Evolutionary conservation across 2,329 filamentous ascomycete genomes (phyloP), one percentile per base, ranked within the genome.

Genomic region (Davidsoniella neocaledoniae): DNA sequence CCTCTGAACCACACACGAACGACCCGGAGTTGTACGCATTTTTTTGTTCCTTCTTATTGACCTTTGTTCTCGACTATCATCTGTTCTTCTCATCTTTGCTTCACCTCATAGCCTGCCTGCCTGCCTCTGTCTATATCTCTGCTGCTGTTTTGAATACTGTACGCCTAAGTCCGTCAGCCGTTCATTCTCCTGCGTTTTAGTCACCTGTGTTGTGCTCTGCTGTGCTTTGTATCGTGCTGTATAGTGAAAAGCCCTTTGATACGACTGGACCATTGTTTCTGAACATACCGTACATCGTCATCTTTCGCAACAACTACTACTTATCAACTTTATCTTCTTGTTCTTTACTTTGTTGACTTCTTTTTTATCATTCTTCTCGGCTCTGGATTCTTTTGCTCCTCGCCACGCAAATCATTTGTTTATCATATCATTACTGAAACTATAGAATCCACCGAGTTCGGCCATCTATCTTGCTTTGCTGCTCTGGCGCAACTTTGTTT

Each of bases 1-100:
- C 63, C 63, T 61, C 63, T 68, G 64, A 67, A 62, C 60, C 57
- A 54, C 26, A 50, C 53, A 46, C 55, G 48, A 57, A 57, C 55
- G 56, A 57, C 53, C 51, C 54, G 56, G 55, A 57, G 55, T 57
- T 57, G 52, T 53, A 55, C 53, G 54, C 52, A 52, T 54, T 38
- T 54, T 49, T 54, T 38, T 37, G 19, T 39, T 44, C 6, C 33
- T 46, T 17, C 37, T 46, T 37, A 19, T 41, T 25, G 43, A 46
- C 43, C 26, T 33, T 33, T 29, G 26, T 33, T 33, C 26, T 33
- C 26, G 26, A 33, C 26, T 33, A 33, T 33, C 26, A 33, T 33
- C 26, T 33, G 26, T 33, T 33, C 26, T 33, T 33, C 26, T 33
- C 8, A 10, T 33, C 26, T 33, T 33, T 33, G 26, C 26, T 33